Evolutionary conservation across 805 yeast genomes (phyloP).

Genomic region (Starmerella gropengiesseri): DNA sequence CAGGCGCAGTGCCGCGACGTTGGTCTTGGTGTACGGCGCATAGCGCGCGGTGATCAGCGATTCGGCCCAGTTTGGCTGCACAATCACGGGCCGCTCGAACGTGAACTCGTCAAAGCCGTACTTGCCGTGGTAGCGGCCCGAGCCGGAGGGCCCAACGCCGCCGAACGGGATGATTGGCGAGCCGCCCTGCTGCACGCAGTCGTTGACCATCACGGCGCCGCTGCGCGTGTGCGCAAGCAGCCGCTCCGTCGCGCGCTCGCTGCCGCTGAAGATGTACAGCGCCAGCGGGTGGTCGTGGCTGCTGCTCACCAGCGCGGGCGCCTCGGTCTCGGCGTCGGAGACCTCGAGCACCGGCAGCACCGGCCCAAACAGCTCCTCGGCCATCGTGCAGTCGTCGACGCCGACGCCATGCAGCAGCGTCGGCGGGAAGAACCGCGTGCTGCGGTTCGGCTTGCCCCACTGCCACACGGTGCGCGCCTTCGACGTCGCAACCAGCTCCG

Average conservation of each 20-base stretch:
- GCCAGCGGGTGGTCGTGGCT: slow-evolving; percentile 72
- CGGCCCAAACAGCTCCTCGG: slow-evolving; percentile 75
- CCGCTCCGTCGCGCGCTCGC: slow-evolving; percentile 38
- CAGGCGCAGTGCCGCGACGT: slow-evolving; percentile 26
- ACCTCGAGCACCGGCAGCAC: slow-evolving; percentile 62
- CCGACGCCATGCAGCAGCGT: slow-evolving; percentile 54
- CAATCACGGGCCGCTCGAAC: slow-evolving; percentile 57
- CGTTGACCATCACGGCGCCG: slow-evolving; percentile 64
- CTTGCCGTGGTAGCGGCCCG: slow-evolving; percentile 72
- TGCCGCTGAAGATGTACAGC: slow-evolving; percentile 51
- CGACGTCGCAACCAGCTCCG: slow-evolving; percentile 32
- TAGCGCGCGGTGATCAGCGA: slow-evolving; percentile 47
- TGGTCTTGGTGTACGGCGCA: slow-evolving; percentile 43
- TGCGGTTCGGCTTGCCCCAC: slow-evolving; percentile 28
- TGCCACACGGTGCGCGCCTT: slow-evolving; percentile 25
- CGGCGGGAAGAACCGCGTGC: slow-evolving; percentile 51
- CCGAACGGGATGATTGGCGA: slow-evolving; percentile 72
- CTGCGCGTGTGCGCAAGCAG: slow-evolving; percentile 51
- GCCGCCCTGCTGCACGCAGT: slow-evolving; percentile 60
- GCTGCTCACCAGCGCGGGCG: slow-evolving; percentile 27
- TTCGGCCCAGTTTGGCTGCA: slow-evolving; percentile 59
- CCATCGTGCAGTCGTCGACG: slow-evolving; percentile 63
- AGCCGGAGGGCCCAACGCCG: slow-evolving; percentile 78
- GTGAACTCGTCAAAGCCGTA: slow-evolving; percentile 62
- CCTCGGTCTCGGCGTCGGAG: slow-evolving; percentile 27